Percentiles rank a stretch among this genome's conserved stretches.
phyloP scores from a whole-genome alignment of 2,329 filamentous ascomycete species.

The Lithohypha guttulata region DNA sequence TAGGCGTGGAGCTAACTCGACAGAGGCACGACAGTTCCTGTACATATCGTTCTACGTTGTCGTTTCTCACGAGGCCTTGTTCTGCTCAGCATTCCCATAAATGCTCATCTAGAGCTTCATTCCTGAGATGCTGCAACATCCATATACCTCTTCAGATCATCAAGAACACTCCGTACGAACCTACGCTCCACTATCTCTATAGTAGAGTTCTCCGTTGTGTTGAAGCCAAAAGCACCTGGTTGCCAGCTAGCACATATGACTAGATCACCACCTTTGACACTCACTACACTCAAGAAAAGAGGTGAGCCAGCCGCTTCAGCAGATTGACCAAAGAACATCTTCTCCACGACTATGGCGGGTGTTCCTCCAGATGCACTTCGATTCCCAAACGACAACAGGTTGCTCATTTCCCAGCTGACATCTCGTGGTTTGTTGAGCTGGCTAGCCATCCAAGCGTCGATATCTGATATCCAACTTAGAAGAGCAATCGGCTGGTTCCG shows the following conservation, averaged over 20 bases:
- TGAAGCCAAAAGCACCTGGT: conserved; percentile 29
- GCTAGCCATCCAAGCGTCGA: conserved; percentile 31
- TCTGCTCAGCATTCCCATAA: too few relatives aligned
- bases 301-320: conserved; percentile 30
- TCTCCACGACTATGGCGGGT: conserved; percentile 20
- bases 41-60: too few relatives aligned
- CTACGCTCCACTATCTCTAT: conserved; percentile 1
- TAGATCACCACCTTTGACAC: conserved; percentile 31
- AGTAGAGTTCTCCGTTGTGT: background rate
- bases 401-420: conserved; percentile 38
- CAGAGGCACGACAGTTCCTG: too few relatives aligned
- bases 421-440: conserved; percentile 32
- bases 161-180: conserved; percentile 1
- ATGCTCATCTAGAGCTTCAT: too few relatives aligned
- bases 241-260: conserved; percentile 35
- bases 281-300: conserved; percentile 34
- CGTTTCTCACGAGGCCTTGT: too few relatives aligned
- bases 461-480: conserved; percentile 31
- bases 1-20: too few relatives aligned
- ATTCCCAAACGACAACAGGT: conserved; percentile 33
- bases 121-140: background rate
- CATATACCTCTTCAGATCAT: conserved; percentile 2
- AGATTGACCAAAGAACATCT: conserved; percentile 37
- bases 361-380: background rate
- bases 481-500: conserved; percentile 35